Base-by-base conservation (phyloP, 768 basidiomycete genomes). In the Podaxis sp. region DNA sequence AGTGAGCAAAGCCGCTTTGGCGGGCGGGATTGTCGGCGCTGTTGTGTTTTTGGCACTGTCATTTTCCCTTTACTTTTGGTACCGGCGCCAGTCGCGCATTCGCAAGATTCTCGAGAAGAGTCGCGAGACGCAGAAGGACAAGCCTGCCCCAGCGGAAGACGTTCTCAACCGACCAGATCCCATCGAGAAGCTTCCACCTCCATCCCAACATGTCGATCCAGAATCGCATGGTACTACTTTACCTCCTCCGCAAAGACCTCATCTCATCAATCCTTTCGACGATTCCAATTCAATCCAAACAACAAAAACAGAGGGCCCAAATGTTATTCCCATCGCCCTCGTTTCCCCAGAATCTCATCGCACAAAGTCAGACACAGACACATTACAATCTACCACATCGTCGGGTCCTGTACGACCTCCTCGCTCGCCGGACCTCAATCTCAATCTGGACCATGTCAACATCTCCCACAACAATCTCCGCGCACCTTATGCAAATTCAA, bases 101-200 rank as follows among this genome's bases (percentile, higher is more conserved):
- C 79, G 78, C 64, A 77, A 73, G 49, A 72, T 74, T 17, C 59
- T 70, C 24, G 70, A 76, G 17, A 67, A 69, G 22, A 70, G 63
- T 15, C 71, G 67, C 36, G 84, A 85, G 63, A 68, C 76, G 60
- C 82, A 82, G 67, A 72, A 76, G 56, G 91, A 93, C 68, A 74
- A 84, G 19, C 91, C 90, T 40, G 92, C 90, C 1, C 76, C 88
- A 22, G 91, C 92, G 19, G 88, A 84, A 67, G 84, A 86, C 9
- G 92, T 93, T 38, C 87, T 93, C 63, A 90, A 87, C 72, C 81
- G 92, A 46, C 90, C 91, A n/a, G 89, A 93, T 73, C 92, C 92
- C 33, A 87, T 76, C 57, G 90, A 90, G 76, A 91, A 90, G 70
- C 72, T 80, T 6, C 63, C 70, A 6, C 68, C 66, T 52, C 72